Evolutionary conservation across 805 yeast species (phyloP).

Genomic region (Yarrowia bubula): DNA sequence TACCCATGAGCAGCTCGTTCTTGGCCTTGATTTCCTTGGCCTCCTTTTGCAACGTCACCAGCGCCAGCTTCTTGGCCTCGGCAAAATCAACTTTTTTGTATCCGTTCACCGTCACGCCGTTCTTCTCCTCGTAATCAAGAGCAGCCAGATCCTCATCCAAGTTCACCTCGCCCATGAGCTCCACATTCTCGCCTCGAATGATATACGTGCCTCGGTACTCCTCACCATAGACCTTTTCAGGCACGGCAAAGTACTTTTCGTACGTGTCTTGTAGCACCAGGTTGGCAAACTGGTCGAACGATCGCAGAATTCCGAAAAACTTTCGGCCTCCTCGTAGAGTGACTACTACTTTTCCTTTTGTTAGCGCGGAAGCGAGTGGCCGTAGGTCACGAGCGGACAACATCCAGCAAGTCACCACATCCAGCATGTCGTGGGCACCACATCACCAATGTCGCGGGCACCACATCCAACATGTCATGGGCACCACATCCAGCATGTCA

Average conservation of each 20-base stretch:
- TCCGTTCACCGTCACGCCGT: slow-evolving; percentile 22
- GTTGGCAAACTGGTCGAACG: slow-evolving; percentile 94
- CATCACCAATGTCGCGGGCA: too few species aligned
- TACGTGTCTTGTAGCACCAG: slow-evolving; percentile 86
- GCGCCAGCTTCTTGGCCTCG: slow-evolving; percentile 24
- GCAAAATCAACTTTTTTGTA: slow-evolving; percentile 19
- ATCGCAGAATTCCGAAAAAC: slow-evolving; percentile 83
- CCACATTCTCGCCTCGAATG: slow-evolving; percentile 95
- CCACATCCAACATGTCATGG: too few species aligned
- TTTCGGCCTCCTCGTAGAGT: slow-evolving; percentile 86
- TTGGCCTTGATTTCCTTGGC: slow-evolving; percentile 23
- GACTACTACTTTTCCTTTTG: slow-evolving; percentile 66
- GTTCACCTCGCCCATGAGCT: slow-evolving; percentile 89
- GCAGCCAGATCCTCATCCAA: slow-evolving; percentile 61
- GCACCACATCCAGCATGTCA: too few species aligned
- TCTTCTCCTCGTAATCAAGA: slow-evolving; percentile 20
- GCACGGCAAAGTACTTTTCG: slow-evolving; percentile 67
- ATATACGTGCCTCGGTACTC: slow-evolving; percentile 74
- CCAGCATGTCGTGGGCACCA: too few species aligned
- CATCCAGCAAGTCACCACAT: too few species aligned
- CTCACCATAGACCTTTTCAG: slow-evolving; percentile 63
- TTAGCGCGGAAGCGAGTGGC: not conserved
- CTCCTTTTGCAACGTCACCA: not conserved
- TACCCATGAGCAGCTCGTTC: slow-evolving; percentile 18
- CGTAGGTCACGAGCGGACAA: not conserved